Conservation (phyloP, 345 rosid genomes). For the Alliaria petiolata region DNA sequence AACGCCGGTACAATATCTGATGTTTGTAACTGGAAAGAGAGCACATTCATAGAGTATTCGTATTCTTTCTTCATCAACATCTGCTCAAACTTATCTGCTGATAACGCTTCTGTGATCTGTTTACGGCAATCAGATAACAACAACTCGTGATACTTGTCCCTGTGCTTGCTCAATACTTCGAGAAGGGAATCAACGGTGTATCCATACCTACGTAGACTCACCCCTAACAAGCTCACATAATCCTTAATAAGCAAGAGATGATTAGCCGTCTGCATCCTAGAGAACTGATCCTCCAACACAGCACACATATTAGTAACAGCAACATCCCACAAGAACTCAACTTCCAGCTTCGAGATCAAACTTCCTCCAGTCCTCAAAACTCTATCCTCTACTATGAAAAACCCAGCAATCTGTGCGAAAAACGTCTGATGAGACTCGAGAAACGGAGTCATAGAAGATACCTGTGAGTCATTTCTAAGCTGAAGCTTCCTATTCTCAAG, state of each 20-base stretch:
- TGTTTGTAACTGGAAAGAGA: slow-evolving; percentile 90
- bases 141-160: slow-evolving; percentile 92
- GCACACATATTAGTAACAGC: slow-evolving; percentile 97
- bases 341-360: slow-evolving; percentile 77
- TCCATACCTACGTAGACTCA: slow-evolving; percentile 82
- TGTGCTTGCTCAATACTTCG: slow-evolving; percentile 89
- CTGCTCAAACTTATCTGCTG: slow-evolving; percentile 97
- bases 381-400: slow-evolving; percentile 88
- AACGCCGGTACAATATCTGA: slow-evolving; percentile 88
- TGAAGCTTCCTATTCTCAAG: slow-evolving; percentile 92
- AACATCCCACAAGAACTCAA: slow-evolving; percentile 91
- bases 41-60: slow-evolving; percentile 96
- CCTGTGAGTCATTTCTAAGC: slow-evolving; percentile 94
- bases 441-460: slow-evolving; percentile 93
- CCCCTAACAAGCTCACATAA: slow-evolving; percentile 93
- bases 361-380: slow-evolving; percentile 88
- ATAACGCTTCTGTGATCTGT: slow-evolving; percentile 83
- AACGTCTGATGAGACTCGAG: slow-evolving; percentile 97
- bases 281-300: slow-evolving; percentile 95
- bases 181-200: slow-evolving; percentile 84
- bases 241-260: slow-evolving; percentile 92
- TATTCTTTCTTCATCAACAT: slow-evolving; percentile 98
- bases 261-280: slow-evolving; percentile 98
- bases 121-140: slow-evolving; percentile 90
- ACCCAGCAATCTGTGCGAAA: slow-evolving; percentile 95